phyloP scores from a whole-genome alignment of 176 grass and related monocot genomes.

The Zoysia japonica region DNA sequence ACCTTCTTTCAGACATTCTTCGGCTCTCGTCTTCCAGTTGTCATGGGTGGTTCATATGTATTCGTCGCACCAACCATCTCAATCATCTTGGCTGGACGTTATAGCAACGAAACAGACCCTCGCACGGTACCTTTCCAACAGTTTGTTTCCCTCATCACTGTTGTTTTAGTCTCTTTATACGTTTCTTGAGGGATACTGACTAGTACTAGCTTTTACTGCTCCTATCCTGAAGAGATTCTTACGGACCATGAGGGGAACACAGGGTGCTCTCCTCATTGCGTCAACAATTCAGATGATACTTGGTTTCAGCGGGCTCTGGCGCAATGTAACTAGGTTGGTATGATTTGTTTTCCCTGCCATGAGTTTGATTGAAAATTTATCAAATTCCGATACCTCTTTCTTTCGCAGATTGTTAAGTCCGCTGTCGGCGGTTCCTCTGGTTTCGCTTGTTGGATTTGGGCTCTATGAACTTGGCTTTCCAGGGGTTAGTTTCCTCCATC shows the following conservation, averaged over 20 bases:
- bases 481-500: conserved; percentile 56
- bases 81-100: conserved; percentile 82
- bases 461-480: conserved; percentile 98
- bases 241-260: conserved; percentile 74
- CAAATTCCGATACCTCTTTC: background rate
- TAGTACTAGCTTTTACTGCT: conserved; percentile 16
- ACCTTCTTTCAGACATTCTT: conserved; percentile 84
- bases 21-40: conserved; percentile 72
- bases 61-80: conserved; percentile 84
- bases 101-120: conserved; percentile 70
- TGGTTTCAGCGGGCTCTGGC: conserved; percentile 94
- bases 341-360: background rate
- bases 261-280: conserved; percentile 79
- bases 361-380: conserved; percentile 11
- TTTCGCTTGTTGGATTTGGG: conserved; percentile 86
- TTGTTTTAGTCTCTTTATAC: background rate
- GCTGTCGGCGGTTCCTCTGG: conserved; percentile 77
- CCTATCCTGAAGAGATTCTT: conserved; percentile 72
- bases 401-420: conserved; percentile 68
- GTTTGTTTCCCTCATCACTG: background rate
- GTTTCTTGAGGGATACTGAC: conserved; percentile 10
- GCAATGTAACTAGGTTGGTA: conserved; percentile 76
- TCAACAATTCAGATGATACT: conserved; percentile 86
- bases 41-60: conserved; percentile 81
- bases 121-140: conserved; percentile 47